phyloP scores from a whole-genome alignment of 768 basidiomycete species.

The Amanita brunnescens region DNA sequence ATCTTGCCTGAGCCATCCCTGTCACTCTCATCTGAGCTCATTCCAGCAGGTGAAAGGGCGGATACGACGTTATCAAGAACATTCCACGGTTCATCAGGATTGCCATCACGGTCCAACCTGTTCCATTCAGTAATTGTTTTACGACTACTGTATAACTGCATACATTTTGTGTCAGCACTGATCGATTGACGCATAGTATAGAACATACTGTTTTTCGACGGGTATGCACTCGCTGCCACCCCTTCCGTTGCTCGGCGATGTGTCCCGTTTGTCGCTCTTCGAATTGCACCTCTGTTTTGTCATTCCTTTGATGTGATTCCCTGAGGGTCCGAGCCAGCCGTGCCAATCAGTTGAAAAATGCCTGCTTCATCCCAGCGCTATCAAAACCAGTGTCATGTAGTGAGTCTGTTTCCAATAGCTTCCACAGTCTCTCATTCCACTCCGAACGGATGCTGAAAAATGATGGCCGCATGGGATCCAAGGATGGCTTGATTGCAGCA shows the following conservation, averaged over 20 bases:
- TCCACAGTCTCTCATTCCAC: neutral
- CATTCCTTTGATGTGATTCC: neutral
- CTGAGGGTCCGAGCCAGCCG: neutral
- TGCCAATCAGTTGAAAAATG: neutral
- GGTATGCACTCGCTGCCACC: neutral
- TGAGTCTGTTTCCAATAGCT: neutral
- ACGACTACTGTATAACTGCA: neutral
- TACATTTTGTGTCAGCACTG: too few species aligned
- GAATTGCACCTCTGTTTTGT: neutral
- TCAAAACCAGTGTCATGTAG: neutral
- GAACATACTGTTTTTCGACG: neutral
- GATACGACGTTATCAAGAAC: neutral
- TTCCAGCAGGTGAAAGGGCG: neutral
- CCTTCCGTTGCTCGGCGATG: neutral
- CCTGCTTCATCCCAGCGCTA: neutral
- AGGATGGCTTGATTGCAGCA: neutral
- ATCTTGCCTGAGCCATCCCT: neutral
- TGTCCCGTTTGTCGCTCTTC: neutral
- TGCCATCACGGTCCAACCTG: neutral
- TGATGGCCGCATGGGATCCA: neutral
- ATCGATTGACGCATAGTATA: too few species aligned
- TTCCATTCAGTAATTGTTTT: neutral
- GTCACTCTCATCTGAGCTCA: conserved; percentile 1
- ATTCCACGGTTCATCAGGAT: neutral
- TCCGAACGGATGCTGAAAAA: neutral